phyloP scores from a whole-genome alignment of 2,329 filamentous ascomycete genomes.

The Fusarium globosum region DNA sequence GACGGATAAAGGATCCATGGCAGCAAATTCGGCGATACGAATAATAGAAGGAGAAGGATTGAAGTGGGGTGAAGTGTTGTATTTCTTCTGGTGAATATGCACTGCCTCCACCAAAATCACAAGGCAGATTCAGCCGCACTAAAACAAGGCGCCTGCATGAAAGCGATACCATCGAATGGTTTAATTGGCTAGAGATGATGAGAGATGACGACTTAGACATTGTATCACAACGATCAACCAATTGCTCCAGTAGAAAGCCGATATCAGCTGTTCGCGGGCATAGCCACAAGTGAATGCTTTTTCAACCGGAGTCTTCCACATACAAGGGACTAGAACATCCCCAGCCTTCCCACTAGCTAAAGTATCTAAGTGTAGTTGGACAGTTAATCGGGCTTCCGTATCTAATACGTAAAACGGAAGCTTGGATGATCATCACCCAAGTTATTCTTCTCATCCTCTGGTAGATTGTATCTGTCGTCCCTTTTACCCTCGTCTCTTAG shows the following conservation, averaged over 20 bases:
- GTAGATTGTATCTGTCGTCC: not conserved
- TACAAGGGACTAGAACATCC: not conserved
- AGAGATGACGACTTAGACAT: no score
- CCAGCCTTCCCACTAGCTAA: no score
- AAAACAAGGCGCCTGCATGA: not conserved
- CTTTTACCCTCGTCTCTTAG: not conserved
- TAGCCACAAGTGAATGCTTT: not conserved
- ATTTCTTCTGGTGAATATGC: not conserved
- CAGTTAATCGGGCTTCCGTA: not conserved
- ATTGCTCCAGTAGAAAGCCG: no score
- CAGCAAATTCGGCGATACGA: fast-evolving
- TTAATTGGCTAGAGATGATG: not conserved
- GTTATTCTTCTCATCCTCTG: not conserved
- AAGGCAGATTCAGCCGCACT: not conserved
- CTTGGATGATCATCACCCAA: not conserved
- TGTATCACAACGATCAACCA: no score
- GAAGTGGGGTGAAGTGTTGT: not conserved
- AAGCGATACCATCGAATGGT: fast-evolving
- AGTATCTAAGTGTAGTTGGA: no score
- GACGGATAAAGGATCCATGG: not conserved
- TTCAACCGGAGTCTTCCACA: not conserved
- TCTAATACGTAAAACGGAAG: not conserved
- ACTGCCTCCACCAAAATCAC: not conserved
- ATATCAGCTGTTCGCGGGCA: not conserved
- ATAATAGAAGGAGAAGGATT: not conserved